Base-by-base conservation (phyloP, 108 stramenopile genomes). In the Pseudonitzschia multistriata region DNA sequence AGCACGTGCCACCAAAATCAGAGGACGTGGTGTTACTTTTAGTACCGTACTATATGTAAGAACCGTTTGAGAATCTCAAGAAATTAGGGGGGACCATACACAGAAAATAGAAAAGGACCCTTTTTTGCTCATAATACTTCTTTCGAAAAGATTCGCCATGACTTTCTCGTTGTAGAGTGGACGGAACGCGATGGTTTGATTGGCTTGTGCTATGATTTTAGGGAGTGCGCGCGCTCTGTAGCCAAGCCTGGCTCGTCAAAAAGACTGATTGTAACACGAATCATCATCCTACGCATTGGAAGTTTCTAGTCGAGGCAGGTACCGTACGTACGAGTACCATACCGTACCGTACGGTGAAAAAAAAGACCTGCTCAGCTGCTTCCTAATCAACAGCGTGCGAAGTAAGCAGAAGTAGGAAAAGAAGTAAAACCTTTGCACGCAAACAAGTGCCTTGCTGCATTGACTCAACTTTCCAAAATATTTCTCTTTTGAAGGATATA, bases 231-330 rank as follows among this genome's bases (percentile, higher is more conserved):
- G 50, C 50, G 7, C 50, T 52, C 50, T 52, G 7, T 24, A 52
- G 50, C 50, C 50, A 52, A 52, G 50, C 24, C 50, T 10, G 50
- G 50, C 50, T 52, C 50, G 50, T 52, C 50, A 52, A 52, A 52
- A 52, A 52, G 50, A 52, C 7, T 2, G 50, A 52, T 52, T 52
- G 50, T 52, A 22, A 52, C 22, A 52, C 50, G 50, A 52, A 52
- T 52, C 50, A 3, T 13, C 42, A n/a, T n/a, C 19, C 8, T 52
- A 52, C 50, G 50, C 50, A 52, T 52, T 52, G 50, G 50, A 52
- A 25, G 50, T 3, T 25, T 7, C 50, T 22, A 25, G 15, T 6
- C 4, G 15, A n/a, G 15, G 4, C 15, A 6, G 15, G 49, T 49
- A 21, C 49, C 13, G n/a, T 49, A 37, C 8, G 4, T 49, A 6